phyloP scores from a whole-genome alignment of 208 protist genomes.

The Trypanosoma boissoni region DNA sequence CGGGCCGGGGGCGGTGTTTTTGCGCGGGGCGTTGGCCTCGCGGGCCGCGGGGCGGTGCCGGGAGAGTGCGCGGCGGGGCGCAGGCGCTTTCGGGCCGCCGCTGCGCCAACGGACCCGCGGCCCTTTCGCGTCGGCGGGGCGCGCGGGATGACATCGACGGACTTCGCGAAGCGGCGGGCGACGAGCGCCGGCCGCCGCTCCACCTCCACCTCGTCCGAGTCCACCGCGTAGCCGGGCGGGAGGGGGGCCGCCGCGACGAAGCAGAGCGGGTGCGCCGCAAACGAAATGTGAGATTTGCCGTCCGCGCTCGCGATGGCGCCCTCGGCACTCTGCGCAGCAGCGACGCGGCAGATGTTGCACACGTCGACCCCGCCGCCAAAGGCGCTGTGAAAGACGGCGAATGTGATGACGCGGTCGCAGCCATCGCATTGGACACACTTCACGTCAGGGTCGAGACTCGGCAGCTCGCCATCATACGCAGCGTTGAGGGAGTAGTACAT shows the following conservation, averaged over 20 bases:
- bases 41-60: too few species aligned
- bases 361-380: conserved; percentile 21
- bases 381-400: conserved; percentile 23
- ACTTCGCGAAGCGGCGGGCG: conserved; percentile 5
- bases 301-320: background rate
- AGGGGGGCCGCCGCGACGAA: conserved; percentile 16
- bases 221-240: conserved; percentile 3
- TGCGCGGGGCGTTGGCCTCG: too few species aligned
- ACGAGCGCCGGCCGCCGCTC: conserved; percentile 4
- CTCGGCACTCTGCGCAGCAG: background rate
- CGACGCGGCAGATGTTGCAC: conserved; percentile 27
- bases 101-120: background rate
- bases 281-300: background rate
- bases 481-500: conserved; percentile 18
- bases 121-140: background rate
- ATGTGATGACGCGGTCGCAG: conserved; percentile 26
- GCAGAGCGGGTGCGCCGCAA: conserved; percentile 9
- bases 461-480: conserved; percentile 2
- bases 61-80: too few species aligned
- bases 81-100: too few species aligned
- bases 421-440: conserved; percentile 30
- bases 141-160: conserved; percentile 10
- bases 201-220: conserved; percentile 14
- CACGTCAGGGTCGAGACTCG: conserved; percentile 13
- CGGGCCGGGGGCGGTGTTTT: too few species aligned